A percentile compares a stretch with the other conserved stretches of the same genome.
phyloP scores from a whole-genome alignment of 23 red algal genomes.

The Pyropia haitanensis region DNA sequence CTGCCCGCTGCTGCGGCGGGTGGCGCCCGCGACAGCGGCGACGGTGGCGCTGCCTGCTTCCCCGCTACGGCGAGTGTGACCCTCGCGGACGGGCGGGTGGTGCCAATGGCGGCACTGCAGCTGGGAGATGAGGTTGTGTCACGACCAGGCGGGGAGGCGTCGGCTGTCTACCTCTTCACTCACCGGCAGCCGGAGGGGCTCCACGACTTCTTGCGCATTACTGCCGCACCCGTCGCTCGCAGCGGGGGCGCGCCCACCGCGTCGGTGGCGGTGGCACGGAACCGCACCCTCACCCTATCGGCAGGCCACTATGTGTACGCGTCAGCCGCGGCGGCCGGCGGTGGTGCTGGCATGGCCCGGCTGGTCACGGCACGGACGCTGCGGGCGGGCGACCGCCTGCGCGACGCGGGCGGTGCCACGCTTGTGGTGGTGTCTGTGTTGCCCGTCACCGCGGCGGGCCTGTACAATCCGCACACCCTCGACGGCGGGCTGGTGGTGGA shows the following conservation, averaged over 20 bases:
- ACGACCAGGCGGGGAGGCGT: neutral
- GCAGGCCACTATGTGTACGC: neutral
- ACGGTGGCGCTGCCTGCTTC: neutral
- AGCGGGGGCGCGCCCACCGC: neutral
- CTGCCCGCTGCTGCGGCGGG: too few species aligned
- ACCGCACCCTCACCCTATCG: neutral
- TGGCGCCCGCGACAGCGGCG: neutral
- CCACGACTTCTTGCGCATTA: neutral
- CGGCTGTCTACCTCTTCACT: neutral
- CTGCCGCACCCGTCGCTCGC: neutral
- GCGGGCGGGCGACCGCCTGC: constrained; percentile 15
- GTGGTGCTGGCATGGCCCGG: neutral
- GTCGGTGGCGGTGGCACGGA: neutral
- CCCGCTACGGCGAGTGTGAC: neutral
- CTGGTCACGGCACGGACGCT: constrained; percentile 1
- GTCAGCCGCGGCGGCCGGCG: neutral
- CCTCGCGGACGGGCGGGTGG: neutral
- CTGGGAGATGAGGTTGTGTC: neutral
- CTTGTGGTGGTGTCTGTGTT: constrained; percentile 8
- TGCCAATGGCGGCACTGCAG: neutral
- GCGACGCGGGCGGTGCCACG: neutral
- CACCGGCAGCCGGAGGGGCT: neutral
- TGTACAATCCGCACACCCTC: constrained; percentile 68
- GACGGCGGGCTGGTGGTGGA: constrained; percentile 42
- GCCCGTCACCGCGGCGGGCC: constrained; percentile 22